Percentiles rank a stretch among this genome's conserved stretches.
phyloP scores from a whole-genome alignment of 208 protist species.

The Crithidia fasciculata region DNA sequence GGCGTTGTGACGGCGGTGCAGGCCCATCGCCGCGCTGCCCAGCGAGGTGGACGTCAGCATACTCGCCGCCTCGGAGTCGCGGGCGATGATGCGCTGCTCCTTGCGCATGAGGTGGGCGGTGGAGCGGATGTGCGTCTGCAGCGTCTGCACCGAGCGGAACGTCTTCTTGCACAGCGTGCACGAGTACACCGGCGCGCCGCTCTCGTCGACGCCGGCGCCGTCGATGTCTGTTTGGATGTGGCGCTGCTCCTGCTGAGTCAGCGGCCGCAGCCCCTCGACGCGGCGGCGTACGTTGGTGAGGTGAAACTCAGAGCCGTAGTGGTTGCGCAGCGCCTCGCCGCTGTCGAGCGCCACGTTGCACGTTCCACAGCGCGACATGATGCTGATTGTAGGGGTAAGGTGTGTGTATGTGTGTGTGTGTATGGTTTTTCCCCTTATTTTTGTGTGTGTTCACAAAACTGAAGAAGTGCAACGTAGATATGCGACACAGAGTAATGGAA shows the following conservation, averaged over 20 bases:
- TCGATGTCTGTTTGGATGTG: constrained; percentile 26
- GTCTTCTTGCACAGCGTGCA: constrained; percentile 93
- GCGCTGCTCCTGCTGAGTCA: constrained; percentile 70
- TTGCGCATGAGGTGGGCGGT: constrained; percentile 91
- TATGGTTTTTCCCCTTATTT: too few species aligned
- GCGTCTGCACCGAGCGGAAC: constrained; percentile 88
- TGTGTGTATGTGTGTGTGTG: too few species aligned
- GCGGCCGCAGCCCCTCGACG: constrained; percentile 77
- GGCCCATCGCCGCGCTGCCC: constrained; percentile 86
- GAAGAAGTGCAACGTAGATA: too few species aligned
- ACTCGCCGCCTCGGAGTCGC: constrained; percentile 80
- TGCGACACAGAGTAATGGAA: too few species aligned
- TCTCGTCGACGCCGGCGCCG: constrained; percentile 35
- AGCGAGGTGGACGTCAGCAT: constrained; percentile 87
- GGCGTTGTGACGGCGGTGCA: constrained; percentile 87
- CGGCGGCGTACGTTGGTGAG: constrained; percentile 84
- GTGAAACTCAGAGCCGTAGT: constrained; percentile 86
- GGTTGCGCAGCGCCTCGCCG: constrained; percentile 53
- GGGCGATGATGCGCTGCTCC: constrained; percentile 88
- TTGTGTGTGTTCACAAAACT: too few species aligned
- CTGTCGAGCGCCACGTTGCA: constrained; percentile 72
- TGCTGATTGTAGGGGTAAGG: too few species aligned
- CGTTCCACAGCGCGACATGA: constrained; percentile 73
- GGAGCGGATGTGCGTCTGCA: constrained; percentile 90
- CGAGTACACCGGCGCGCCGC: constrained; percentile 63